phyloP scores from a whole-genome alignment of 75 land plant genomes.

The Isoetes taiwanensis region DNA sequence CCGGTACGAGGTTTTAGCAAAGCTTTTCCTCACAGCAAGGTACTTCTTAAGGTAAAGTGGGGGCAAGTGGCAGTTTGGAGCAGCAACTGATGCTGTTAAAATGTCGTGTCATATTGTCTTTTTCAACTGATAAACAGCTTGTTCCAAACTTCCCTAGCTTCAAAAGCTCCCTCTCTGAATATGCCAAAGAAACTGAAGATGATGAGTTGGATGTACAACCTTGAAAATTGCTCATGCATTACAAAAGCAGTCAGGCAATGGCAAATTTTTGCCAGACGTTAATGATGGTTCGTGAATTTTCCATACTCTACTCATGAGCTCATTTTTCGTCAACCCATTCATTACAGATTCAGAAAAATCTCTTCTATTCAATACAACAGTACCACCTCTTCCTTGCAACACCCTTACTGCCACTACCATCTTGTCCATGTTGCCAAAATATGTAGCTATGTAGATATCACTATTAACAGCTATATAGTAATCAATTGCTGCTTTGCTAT shows the following conservation, averaged over 20 bases:
- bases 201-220: too few relatives aligned
- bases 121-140: too few relatives aligned
- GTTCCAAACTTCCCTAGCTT: too few relatives aligned
- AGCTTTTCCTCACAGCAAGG: too few relatives aligned
- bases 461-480: constrained; percentile 73
- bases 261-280: constrained; percentile 41
- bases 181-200: too few relatives aligned
- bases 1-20: too few relatives aligned
- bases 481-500: constrained; percentile 83
- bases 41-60: too few relatives aligned
- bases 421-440: constrained; percentile 95
- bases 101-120: too few relatives aligned
- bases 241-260: constrained; percentile 74
- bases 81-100: too few relatives aligned
- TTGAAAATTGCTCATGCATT: too few relatives aligned
- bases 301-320: constrained; percentile 37
- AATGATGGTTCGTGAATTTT: constrained; percentile 38
- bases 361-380: constrained; percentile 49
- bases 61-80: too few relatives aligned
- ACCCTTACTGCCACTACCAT: constrained; percentile 88
- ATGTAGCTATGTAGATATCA: constrained; percentile 76
- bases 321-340: constrained; percentile 32
- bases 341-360: constrained; percentile 32
- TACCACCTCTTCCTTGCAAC: constrained; percentile 31
- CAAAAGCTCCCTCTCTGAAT: too few relatives aligned